Evolutionary conservation across 768 basidiomycete genomes (phyloP).

Genomic region (Xerocomellus chrysenteron): DNA sequence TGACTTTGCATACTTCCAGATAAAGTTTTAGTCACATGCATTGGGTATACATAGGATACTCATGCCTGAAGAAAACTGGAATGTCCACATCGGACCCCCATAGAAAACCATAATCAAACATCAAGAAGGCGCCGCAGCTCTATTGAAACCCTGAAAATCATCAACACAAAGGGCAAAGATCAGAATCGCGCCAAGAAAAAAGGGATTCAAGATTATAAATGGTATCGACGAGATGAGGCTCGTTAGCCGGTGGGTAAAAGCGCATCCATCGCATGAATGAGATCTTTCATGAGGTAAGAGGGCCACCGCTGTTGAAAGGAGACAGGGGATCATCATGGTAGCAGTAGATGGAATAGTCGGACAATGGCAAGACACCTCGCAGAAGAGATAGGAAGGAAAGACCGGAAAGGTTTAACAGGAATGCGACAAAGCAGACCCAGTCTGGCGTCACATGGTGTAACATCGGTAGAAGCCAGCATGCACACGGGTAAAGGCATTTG

Average conservation of each 20-base stretch:
- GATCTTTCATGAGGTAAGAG: slow-evolving; percentile 16
- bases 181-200: not conserved
- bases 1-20: not conserved
- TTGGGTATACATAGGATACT: not conserved
- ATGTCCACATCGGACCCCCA: not conserved
- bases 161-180: not conserved
- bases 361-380: slow-evolving; percentile 9
- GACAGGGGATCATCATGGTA: not conserved
- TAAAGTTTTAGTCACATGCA: not conserved
- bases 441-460: slow-evolving; percentile 20
- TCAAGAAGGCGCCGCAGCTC: not conserved
- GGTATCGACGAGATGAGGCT: slow-evolving; percentile 39
- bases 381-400: not conserved
- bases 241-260: slow-evolving; percentile 33
- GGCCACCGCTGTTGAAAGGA: slow-evolving; percentile 3
- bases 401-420: not conserved
- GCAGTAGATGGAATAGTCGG: slow-evolving; percentile 5
- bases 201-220: not conserved
- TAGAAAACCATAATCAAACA: not conserved
- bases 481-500: slow-evolving; percentile 5
- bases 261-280: slow-evolving; percentile 16
- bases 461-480: slow-evolving; percentile 27
- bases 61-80: not conserved
- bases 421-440: slow-evolving; percentile 27
- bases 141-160: not conserved